Percentiles rank a stretch among this genome's conserved stretches.
phyloP scores from a whole-genome alignment of 179 eudicot species.

The Monotropa hypopitys region DNA sequence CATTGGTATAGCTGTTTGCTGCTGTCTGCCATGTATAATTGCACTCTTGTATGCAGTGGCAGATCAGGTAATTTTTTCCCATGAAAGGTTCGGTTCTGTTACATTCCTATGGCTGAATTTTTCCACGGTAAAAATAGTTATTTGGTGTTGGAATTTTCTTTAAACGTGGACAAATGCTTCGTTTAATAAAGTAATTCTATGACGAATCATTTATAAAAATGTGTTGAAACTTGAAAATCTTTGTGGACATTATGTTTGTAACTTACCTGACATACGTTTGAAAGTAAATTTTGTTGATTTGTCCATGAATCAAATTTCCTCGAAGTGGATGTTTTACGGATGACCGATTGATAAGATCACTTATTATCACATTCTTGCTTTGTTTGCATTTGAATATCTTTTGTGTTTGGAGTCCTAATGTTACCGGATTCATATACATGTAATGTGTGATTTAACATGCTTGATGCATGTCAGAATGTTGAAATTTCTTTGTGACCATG shows the following conservation, averaged over 20 bases:
- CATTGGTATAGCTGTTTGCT: slow-evolving; percentile 85
- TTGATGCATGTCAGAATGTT: not conserved
- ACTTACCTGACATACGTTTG: not conserved
- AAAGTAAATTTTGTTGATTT: not conserved
- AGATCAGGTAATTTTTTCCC: slow-evolving; percentile 53
- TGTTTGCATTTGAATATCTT: not conserved
- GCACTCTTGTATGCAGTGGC: slow-evolving; percentile 85
- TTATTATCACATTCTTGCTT: not conserved
- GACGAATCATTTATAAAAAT: not conserved
- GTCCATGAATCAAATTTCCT: not conserved
- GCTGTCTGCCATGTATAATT: slow-evolving; percentile 90
- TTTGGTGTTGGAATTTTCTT: not conserved
- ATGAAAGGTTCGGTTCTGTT: not conserved
- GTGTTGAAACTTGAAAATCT: not conserved
- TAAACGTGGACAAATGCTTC: not conserved
- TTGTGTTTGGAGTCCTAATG: not conserved
- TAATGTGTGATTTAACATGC: not conserved
- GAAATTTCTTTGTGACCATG: not conserved
- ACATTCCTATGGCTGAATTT: not conserved
- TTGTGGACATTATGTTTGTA: not conserved
- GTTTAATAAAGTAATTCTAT: not conserved
- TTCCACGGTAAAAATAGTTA: not conserved
- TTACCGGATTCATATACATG: not conserved
- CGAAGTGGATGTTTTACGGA: not conserved
- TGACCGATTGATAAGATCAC: not conserved